A percentile compares a stretch with the other conserved stretches of the same genome.
Evolutionary conservation across 495 filamentous ascomycete species (phyloP).

Genomic region (Penicillium ochrochloron): DNA sequence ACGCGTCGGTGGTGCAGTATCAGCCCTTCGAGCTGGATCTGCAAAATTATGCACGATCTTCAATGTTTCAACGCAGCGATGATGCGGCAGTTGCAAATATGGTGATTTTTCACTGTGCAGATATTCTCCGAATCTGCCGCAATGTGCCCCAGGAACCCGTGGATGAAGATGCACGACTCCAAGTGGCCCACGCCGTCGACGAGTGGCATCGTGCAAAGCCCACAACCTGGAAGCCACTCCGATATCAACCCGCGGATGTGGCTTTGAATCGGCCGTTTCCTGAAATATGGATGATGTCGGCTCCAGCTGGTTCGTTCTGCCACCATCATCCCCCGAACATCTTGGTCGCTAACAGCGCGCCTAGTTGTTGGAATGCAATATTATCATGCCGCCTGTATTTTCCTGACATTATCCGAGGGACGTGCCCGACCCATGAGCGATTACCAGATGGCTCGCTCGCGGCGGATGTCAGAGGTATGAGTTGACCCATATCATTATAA

Average conservation of each 20-base stretch:
- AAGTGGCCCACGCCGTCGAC: conserved; percentile 33
- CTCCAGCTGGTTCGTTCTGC: conserved; percentile 36
- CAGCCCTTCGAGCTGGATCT: conserved; percentile 42
- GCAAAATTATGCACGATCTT: conserved; percentile 41
- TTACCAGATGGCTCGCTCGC: conserved; percentile 36
- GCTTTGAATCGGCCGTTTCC: conserved; percentile 39
- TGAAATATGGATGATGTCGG: conserved; percentile 48
- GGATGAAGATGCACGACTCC: conserved; percentile 30
- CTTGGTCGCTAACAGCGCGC: background rate
- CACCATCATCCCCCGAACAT: background rate
- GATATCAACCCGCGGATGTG: conserved; percentile 36
- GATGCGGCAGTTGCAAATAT: conserved; percentile 42
- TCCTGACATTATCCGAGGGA: conserved; percentile 37
- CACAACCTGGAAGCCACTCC: conserved; percentile 43
- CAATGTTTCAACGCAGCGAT: conserved; percentile 40
- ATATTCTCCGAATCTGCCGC: conserved; percentile 40
- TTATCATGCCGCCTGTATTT: conserved; percentile 40
- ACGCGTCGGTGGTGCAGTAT: conserved; percentile 42
- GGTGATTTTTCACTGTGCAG: conserved; percentile 43
- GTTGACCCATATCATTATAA: background rate
- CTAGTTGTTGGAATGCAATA: conserved; percentile 47
- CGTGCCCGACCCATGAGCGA: conserved; percentile 30
- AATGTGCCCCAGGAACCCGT: conserved; percentile 26
- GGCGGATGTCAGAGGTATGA: conserved; percentile 39
- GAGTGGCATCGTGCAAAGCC: conserved; percentile 38